Evolutionary conservation across 208 protist genomes (phyloP).

Genomic region (Acanthamoeba quina): DNA sequence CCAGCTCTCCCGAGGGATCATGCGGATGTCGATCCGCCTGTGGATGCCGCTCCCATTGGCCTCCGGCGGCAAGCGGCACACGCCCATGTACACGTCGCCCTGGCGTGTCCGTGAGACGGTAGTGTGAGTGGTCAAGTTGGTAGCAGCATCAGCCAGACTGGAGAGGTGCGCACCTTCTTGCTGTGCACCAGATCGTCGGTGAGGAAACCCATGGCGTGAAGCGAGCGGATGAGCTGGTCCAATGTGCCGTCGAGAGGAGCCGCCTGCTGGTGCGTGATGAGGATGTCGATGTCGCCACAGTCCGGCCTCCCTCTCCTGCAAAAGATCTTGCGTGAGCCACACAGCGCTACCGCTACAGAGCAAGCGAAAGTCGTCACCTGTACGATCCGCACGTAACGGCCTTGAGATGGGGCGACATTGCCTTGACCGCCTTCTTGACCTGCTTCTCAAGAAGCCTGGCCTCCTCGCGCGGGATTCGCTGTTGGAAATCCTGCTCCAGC

Average conservation of each 20-base stretch:
- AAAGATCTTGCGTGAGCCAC: too few species aligned
- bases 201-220: conserved; percentile 29
- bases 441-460: conserved; percentile 10
- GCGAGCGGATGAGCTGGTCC: neutral
- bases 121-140: too few species aligned
- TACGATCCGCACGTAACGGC: conserved; percentile 69
- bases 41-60: neutral
- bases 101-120: neutral
- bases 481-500: conserved; percentile 31
- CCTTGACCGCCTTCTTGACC: conserved; percentile 24
- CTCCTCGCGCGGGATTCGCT: conserved; percentile 62
- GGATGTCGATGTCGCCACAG: conserved; percentile 69
- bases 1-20: conserved; percentile 65
- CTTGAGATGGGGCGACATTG: conserved; percentile 70
- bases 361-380: too few species aligned
- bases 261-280: conserved; percentile 57
- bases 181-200: conserved; percentile 14
- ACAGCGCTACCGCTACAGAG: too few species aligned
- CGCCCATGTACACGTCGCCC: conserved; percentile 72
- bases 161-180: neutral
- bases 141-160: too few species aligned
- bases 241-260: conserved; percentile 47
- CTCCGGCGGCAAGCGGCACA: conserved; percentile 20
- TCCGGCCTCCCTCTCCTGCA: conserved; percentile 27
- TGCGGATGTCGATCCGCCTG: conserved; percentile 16